phyloP scores from a whole-genome alignment of 1,284 basidiomycete species.

The Pholiota adiposa region DNA sequence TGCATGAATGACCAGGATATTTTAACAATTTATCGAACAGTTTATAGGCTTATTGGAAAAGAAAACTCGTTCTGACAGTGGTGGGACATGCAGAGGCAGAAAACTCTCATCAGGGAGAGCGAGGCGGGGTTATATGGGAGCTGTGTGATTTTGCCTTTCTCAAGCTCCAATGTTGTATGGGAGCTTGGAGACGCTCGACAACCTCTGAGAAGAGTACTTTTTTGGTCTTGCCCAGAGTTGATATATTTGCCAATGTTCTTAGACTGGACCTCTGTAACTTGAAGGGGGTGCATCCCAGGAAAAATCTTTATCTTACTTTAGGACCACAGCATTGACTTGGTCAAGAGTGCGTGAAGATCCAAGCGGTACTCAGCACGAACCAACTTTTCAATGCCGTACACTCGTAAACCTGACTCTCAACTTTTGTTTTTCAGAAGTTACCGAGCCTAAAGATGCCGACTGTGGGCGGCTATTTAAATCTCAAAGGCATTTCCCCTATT shows the following conservation, averaged over 20 bases:
- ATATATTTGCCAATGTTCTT: neutral
- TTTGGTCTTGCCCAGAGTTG: neutral
- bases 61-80: neutral
- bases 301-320: too few species aligned
- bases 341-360: too few species aligned
- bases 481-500: too few species aligned
- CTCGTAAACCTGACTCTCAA: neutral
- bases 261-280: too few species aligned
- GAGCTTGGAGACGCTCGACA: neutral
- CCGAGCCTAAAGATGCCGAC: neutral
- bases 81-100: neutral
- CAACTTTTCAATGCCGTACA: neutral
- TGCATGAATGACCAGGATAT: neutral
- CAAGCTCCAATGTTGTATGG: too few species aligned
- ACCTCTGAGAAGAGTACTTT: neutral
- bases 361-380: too few species aligned
- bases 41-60: neutral
- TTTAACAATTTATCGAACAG: neutral
- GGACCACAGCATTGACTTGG: too few species aligned
- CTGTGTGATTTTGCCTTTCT: too few species aligned
- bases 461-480: neutral
- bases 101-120: neutral
- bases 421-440: neutral
- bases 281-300: too few species aligned
- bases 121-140: neutral